Conservation (phyloP, 305 asterid species). For the Ajuga reptans region DNA sequence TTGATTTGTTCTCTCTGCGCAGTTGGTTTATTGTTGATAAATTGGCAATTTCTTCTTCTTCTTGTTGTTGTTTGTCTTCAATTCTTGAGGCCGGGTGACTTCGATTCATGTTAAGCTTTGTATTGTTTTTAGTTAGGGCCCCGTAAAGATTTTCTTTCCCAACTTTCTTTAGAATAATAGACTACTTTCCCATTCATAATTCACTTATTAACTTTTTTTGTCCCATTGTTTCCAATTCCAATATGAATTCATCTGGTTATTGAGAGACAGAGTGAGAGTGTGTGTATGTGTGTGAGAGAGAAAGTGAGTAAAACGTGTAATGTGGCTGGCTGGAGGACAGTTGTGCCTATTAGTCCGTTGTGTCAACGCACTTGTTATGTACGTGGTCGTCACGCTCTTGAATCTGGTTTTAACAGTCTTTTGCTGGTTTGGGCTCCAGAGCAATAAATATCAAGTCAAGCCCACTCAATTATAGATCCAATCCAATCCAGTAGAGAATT, state of each 20-base stretch:
- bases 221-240: neutral
- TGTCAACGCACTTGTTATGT: neutral
- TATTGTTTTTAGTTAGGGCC: neutral
- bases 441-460: neutral
- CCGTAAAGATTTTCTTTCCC: neutral
- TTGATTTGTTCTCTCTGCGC: no score
- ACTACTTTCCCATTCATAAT: neutral
- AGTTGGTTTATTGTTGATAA: neutral
- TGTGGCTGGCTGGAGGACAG: conserved; percentile 11
- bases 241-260: neutral
- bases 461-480: neutral
- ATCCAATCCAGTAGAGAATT: neutral
- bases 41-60: neutral
- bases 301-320: neutral
- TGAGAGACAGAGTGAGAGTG: neutral
- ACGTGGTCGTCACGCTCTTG: neutral
- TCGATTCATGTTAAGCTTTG: no score
- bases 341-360: neutral
- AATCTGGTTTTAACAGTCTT: no score
- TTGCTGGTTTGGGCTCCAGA: neutral
- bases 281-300: neutral
- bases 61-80: neutral
- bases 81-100: no score
- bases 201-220: neutral
- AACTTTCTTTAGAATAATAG: neutral